Percentiles rank a stretch among this genome's conserved stretches.
These are phyloP conservation scores for Trichoderma sp. DNA, from an alignment of 2,329 filamentous ascomycete species.

Conservation along the genomic window DNA sequence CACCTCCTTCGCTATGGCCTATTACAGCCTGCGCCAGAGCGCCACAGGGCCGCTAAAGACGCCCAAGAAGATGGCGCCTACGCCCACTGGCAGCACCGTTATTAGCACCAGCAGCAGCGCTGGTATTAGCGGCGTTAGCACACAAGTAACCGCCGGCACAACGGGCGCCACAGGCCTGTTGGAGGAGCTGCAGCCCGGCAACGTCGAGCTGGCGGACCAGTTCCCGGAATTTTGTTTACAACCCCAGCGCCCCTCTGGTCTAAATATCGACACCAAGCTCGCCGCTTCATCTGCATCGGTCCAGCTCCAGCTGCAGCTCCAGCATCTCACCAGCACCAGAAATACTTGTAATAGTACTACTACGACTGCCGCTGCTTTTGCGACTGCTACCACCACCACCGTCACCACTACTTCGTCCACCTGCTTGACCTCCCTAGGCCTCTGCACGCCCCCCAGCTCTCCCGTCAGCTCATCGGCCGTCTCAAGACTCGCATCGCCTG, in stretches of 20 bases:
- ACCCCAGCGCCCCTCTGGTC: slow-evolving; percentile 7
- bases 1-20: slow-evolving; percentile 12
- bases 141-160: background rate
- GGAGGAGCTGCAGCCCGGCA: slow-evolving; percentile 20
- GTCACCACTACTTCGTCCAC: background rate
- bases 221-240: slow-evolving; percentile 21
- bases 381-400: background rate
- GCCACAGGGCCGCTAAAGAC: slow-evolving; percentile 17
- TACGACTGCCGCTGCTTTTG: background rate
- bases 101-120: background rate
- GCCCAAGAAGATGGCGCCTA: slow-evolving; percentile 14
- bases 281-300: background rate
- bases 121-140: background rate
- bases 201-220: slow-evolving; percentile 16
- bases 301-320: slow-evolving; percentile 5
- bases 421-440: background rate
- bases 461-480: slow-evolving; percentile 3
- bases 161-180: background rate
- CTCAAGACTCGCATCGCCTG: slow-evolving; percentile 11
- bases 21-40: background rate
- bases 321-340: background rate
- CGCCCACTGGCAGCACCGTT: background rate
- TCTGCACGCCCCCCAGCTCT: slow-evolving; percentile 14
- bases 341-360: background rate
- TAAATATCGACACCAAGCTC: background rate